These are phyloP conservation scores for Suillus brevipes DNA, from an alignment of 768 basidiomycete species.

Conservation along the genomic window DNA sequence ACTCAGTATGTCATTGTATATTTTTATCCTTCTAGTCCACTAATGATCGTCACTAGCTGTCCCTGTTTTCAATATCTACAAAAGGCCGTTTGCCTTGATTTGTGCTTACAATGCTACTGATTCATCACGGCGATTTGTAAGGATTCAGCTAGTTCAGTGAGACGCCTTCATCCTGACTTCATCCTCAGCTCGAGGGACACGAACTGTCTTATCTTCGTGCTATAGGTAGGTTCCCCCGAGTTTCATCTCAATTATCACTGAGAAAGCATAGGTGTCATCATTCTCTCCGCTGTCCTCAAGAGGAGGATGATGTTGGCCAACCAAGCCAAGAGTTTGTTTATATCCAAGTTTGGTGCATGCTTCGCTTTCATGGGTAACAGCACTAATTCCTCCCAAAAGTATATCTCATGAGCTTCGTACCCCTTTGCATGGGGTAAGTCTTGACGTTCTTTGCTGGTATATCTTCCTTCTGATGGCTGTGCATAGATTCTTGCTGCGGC, in stretches of 20 bases:
- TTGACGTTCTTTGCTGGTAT: too few species aligned
- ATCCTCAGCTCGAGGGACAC: conserved; percentile 76
- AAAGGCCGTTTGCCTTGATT: conserved; percentile 85
- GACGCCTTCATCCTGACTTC: conserved; percentile 12
- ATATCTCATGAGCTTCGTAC: conserved; percentile 88
- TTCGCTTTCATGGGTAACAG: background rate
- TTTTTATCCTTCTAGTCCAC: conserved; percentile 6
- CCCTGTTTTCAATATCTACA: conserved; percentile 91
- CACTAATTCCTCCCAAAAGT: conserved; percentile 30
- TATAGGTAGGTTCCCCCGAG: conserved; percentile 55
- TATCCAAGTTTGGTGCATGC: conserved; percentile 67
- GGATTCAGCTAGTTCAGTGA: conserved; percentile 21
- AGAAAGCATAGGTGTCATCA: conserved; percentile 68
- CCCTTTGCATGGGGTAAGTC: too few species aligned
- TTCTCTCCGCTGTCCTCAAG: conserved; percentile 89
- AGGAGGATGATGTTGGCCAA: conserved; percentile 92
- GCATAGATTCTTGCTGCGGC: too few species aligned
- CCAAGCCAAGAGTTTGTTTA: conserved; percentile 90
- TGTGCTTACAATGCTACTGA: conserved; percentile 89
- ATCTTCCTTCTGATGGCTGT: too few species aligned
- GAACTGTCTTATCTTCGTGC: conserved; percentile 91
- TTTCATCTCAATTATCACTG: conserved; percentile 3
- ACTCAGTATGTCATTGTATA: conserved; percentile 56
- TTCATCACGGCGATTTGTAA: conserved; percentile 77
- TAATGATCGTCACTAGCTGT: conserved; percentile 48